Base-by-base conservation (phyloP, 176 grass and related monocot genomes). In the Cenchrus purpureus region DNA sequence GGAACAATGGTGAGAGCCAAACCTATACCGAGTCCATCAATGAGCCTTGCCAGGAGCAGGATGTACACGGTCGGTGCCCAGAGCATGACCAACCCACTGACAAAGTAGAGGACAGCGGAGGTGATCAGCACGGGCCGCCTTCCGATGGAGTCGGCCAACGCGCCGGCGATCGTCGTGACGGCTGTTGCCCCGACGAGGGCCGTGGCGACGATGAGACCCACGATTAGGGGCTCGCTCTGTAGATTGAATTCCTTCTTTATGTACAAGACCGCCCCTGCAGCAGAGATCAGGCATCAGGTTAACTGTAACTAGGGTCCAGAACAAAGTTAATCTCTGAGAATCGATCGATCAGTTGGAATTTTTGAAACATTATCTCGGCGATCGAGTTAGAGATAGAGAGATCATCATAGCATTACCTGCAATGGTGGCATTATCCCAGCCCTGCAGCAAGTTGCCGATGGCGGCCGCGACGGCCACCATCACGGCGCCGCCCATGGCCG, bases 401-500 rank as follows among this genome's bases (percentile, higher is more conserved):
- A 54, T 17, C 45, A 46, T 9, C 1, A 4, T 7, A 31, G 29
- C 58, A 55, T 90, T 86, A 96, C 94, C 91, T 87, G 94, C 94
- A 72, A 96, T 96, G 79, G 94, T 93, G 10, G 94, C 94, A 89
- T 96, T 96, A 75, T 96, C 94, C 91, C 91, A 96, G 25, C 94
- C 94, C 71, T 96, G 91, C 9, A 96, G 78, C 53, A 96, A 65
- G 83, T 93, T 96, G 48, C 94, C 94, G 50, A 96, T 93, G 65
- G 94, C 86, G 54, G 94, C 94, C 55, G 91, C 91, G 80, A 96
- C 77, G 78, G 94, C 94, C 32, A 96, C 91, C 54, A 96, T 84
- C 29, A 96, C 94, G 75, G 91, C 87, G 87, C 94, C 91, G 44
- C 84, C 53, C 94, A 96, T 96, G 65, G 44, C 86, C 68, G 80